Conservation (phyloP, 176 grass and related monocot species). For the Saccharum officinarum region DNA sequence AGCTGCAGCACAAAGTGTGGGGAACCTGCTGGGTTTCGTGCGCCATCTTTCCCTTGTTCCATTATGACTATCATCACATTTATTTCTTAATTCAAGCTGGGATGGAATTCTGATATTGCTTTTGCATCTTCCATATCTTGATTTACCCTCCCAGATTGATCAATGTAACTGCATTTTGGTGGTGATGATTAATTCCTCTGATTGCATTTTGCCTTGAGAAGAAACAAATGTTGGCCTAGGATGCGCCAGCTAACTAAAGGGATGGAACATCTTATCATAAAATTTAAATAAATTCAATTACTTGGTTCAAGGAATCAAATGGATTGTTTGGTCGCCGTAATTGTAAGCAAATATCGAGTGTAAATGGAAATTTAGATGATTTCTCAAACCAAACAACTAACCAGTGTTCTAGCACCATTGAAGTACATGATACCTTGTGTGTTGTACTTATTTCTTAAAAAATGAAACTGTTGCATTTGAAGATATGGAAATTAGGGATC, state of each 20-base stretch:
- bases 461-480: too few relatives aligned
- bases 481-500: too few relatives aligned
- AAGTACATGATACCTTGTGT: too few relatives aligned
- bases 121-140: background rate
- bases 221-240: background rate
- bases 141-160: background rate
- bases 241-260: too few relatives aligned
- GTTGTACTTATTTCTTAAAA: too few relatives aligned
- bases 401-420: too few relatives aligned
- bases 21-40: slow-evolving; percentile 48
- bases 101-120: slow-evolving; percentile 47
- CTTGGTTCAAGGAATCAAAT: background rate
- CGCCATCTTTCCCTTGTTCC: slow-evolving; percentile 45
- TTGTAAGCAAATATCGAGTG: background rate
- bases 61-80: slow-evolving; percentile 45
- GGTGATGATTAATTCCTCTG: background rate
- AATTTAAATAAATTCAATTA: background rate
- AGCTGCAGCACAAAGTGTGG: slow-evolving; percentile 47
- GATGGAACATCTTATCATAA: background rate
- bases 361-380: background rate
- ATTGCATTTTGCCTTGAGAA: background rate
- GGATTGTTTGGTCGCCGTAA: background rate
- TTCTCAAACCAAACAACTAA: background rate
- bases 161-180: background rate
- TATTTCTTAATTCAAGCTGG: slow-evolving; percentile 71